Evolutionary conservation across 2,329 filamentous ascomycete species (phyloP), one percentile per base, ranked within the genome.

Genomic region (Chaetomium sp.): DNA sequence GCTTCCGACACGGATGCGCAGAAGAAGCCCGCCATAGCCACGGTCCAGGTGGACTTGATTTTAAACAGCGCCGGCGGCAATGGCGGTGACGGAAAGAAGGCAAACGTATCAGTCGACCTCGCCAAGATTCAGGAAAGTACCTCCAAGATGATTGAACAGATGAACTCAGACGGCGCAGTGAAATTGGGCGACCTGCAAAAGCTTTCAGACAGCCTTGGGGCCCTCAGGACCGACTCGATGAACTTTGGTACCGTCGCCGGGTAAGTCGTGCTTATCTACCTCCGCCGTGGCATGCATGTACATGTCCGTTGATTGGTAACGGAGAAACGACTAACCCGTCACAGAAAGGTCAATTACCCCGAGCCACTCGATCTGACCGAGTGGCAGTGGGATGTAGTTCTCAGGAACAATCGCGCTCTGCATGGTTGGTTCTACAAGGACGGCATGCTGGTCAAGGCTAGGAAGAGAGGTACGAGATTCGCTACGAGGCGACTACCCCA

Each of bases 391-490:
- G 45, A 49, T 49, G 16, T n/a, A 21, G 45, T 49, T 49, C 45
- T 49, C 45, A 49, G 45, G 21, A 49, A 49, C 45, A 49, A 49
- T 49, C 45, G 45, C 45, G 45, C 45, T 49, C 45, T 49, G 45
- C 45, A 49, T 49, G 45, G 45, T 49, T 49, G 45, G 45, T 49
- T 49, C 45, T 49, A 49, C 45, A 49, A 49, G 45, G 45, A 23
- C 21, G n/a, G 21, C 45, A 49, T 49, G 45, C 45, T 49, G 45
- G 45, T 49, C 45, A 49, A 49, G 45, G 45, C 45, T 49, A 49
- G 45, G 45, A 49, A 49, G 21, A 49, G 45, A 49, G 45, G 45
- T 49, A 49, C 45, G 16, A 49, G 13, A 49, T 49, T 23, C 45
- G 45, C 45, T 49, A 23, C 45, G 45, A 49, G 45, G 45, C 45